These are phyloP conservation scores for Coemansia reversa DNA, from an alignment of 192 early-diverging fungal species.

Conservation along the genomic window DNA sequence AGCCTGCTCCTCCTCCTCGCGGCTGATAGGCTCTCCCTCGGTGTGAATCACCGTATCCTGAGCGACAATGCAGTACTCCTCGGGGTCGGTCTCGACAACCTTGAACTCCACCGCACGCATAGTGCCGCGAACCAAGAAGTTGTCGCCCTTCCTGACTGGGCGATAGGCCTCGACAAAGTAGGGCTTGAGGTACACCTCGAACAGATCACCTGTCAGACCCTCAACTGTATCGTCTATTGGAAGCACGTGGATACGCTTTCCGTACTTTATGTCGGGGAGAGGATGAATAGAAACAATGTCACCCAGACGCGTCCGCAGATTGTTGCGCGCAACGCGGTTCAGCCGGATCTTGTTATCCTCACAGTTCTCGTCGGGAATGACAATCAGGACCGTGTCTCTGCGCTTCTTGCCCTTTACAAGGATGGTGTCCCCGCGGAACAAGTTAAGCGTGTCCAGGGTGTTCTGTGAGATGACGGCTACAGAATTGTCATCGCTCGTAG, in stretches of 20 bases:
- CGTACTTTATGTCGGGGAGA: conserved; percentile 92
- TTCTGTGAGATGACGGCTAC: conserved; percentile 84
- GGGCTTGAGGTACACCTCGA: conserved; percentile 97
- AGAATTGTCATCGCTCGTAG: conserved; percentile 96
- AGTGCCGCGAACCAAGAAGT: conserved; percentile 90
- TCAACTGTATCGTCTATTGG: conserved; percentile 99
- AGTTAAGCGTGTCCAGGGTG: conserved; percentile 87
- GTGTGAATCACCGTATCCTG: conserved; percentile 98
- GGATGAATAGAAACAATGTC: conserved; percentile 96
- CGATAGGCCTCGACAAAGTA: conserved; percentile 98
- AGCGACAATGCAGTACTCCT: conserved; percentile 95
- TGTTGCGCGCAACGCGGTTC: conserved; percentile 94
- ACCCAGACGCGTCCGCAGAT: conserved; percentile 92
- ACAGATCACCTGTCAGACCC: conserved; percentile 95
- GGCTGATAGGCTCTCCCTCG: conserved; percentile 98
- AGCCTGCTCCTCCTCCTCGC: conserved; percentile 96
- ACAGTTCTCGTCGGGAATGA: conserved; percentile 86
- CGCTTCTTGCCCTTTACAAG: conserved; percentile 98
- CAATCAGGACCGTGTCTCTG: conserved; percentile 93
- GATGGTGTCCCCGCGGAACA: conserved; percentile 96
- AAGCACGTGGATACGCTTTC: conserved; percentile 92
- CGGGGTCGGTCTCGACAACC: conserved; percentile 92
- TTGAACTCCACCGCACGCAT: conserved; percentile 99
- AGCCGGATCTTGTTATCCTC: conserved; percentile 92
- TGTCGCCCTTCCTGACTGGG: conserved; percentile 92